These are phyloP conservation scores for Talaromyces amestolkiae DNA, from an alignment of 2,329 filamentous ascomycete genomes.

Conservation along the genomic window DNA sequence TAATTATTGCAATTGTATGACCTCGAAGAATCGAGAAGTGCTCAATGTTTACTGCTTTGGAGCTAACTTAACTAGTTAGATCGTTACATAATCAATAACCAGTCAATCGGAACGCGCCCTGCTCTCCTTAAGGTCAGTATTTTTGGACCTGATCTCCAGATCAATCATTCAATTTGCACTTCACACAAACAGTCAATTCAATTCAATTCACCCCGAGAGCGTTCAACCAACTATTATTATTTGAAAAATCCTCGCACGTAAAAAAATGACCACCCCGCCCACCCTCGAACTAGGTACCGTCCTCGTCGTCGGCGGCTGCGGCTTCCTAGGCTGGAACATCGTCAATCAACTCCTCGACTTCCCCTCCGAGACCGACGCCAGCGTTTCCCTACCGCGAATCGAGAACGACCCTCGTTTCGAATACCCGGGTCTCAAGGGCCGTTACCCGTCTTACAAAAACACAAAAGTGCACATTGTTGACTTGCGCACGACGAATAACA, in stretches of 20 bases:
- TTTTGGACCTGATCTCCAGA: background rate
- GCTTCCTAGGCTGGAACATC: slow-evolving; percentile 80
- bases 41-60: background rate
- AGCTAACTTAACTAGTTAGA: background rate
- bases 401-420: slow-evolving; percentile 37
- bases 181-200: background rate
- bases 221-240: background rate
- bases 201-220: background rate
- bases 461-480: slow-evolving; percentile 68
- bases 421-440: slow-evolving; percentile 36
- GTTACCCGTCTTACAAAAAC: slow-evolving; percentile 41
- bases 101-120: slow-evolving; percentile 16
- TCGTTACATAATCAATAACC: slow-evolving; percentile 21
- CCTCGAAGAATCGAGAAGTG: background rate
- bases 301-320: slow-evolving; percentile 78
- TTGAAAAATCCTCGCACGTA: background rate
- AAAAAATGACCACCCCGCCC: slow-evolving; percentile 25
- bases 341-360: slow-evolving; percentile 68
- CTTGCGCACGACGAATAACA: slow-evolving; percentile 68
- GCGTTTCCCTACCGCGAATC: slow-evolving; percentile 37
- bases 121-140: background rate
- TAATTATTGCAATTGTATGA: no score
- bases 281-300: slow-evolving; percentile 61
- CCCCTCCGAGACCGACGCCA: slow-evolving; percentile 47
- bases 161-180: background rate